Evolutionary conservation across 2,329 filamentous ascomycete species (phyloP).

Genomic region (Paraconiothyrium sp.): DNA sequence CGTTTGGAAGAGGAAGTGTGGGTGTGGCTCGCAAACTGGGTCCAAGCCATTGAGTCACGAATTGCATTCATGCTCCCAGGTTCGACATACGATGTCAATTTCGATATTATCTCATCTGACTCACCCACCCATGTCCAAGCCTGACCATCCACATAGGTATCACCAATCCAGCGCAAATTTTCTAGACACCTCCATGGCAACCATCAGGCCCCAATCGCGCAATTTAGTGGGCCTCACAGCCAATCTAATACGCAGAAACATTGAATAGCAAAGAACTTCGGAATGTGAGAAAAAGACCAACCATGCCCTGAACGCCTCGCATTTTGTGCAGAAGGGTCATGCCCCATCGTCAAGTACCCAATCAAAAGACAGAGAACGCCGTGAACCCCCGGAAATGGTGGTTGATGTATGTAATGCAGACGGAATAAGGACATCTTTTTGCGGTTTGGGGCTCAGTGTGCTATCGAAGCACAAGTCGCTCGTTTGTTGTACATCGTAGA

Average conservation of each 20-base stretch:
- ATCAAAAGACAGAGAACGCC: conserved; percentile 11
- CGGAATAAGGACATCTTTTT: conserved; percentile 14
- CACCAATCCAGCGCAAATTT: conserved; percentile 7
- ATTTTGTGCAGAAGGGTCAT: conserved; percentile 20
- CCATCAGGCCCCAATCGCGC: conserved; percentile 3
- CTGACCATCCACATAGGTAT: not conserved
- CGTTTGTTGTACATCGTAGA: conserved; percentile 32
- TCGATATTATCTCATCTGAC: conserved; percentile 9
- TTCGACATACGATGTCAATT: conserved; percentile 13
- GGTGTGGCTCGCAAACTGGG: too few species aligned
- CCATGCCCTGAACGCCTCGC: conserved; percentile 19
- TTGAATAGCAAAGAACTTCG: not conserved
- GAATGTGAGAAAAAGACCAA: conserved; percentile 7
- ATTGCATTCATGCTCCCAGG: not conserved
- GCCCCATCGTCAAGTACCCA: conserved; percentile 10
- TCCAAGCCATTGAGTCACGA: not conserved
- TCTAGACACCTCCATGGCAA: not conserved
- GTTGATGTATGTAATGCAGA: conserved; percentile 21
- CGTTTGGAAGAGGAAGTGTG: too few species aligned
- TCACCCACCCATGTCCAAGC: not conserved
- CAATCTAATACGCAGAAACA: conserved; percentile 5
- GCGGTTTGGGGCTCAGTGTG: conserved; percentile 11
- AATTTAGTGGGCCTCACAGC: conserved; percentile 18
- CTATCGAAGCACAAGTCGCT: conserved; percentile 20
- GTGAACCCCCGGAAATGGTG: conserved; percentile 14